Percentiles rank a stretch among this genome's conserved stretches.
Conservation (phyloP, 352 stramenopile species). For the Globisporangium mamillatum region DNA sequence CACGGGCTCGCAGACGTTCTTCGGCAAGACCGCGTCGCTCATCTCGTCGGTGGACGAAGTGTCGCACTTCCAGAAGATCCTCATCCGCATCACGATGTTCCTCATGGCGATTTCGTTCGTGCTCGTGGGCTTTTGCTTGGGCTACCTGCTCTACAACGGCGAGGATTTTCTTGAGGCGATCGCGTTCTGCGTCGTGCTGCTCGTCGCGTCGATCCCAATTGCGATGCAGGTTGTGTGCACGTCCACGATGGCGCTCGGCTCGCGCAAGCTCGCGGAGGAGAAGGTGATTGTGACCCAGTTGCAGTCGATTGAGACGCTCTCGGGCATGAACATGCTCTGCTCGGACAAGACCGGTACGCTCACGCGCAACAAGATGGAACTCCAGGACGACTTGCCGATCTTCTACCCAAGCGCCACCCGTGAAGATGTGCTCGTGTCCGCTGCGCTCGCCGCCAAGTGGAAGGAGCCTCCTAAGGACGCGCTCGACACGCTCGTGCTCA, state of each 20-base stretch:
- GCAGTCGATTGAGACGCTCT: constrained; percentile 91
- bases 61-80: constrained; percentile 90
- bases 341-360: constrained; percentile 96
- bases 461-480: constrained; percentile 92
- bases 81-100: constrained; percentile 91
- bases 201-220: constrained; percentile 92
- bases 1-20: constrained; percentile 91
- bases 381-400: constrained; percentile 90
- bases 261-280: constrained; percentile 85
- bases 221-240: constrained; percentile 92
- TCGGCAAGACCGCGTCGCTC: constrained; percentile 83
- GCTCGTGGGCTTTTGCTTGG: constrained; percentile 85
- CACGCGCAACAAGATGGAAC: constrained; percentile 93
- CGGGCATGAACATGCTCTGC: constrained; percentile 93
- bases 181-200: constrained; percentile 87
- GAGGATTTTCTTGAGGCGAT: constrained; percentile 76
- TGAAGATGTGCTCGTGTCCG: constrained; percentile 89
- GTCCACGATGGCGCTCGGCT: constrained; percentile 92
- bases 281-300: constrained; percentile 93
- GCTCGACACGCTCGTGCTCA: constrained; percentile 91
- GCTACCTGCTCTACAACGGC: constrained; percentile 84
- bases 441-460: constrained; percentile 92
- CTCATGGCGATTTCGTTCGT: constrained; percentile 86
- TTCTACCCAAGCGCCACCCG: constrained; percentile 77
- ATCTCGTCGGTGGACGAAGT: constrained; percentile 74